Percentiles rank a stretch among this genome's conserved stretches.
These are phyloP conservation scores for Aureoboletus auriporus DNA, from an alignment of 768 basidiomycete species.

Conservation along the genomic window DNA sequence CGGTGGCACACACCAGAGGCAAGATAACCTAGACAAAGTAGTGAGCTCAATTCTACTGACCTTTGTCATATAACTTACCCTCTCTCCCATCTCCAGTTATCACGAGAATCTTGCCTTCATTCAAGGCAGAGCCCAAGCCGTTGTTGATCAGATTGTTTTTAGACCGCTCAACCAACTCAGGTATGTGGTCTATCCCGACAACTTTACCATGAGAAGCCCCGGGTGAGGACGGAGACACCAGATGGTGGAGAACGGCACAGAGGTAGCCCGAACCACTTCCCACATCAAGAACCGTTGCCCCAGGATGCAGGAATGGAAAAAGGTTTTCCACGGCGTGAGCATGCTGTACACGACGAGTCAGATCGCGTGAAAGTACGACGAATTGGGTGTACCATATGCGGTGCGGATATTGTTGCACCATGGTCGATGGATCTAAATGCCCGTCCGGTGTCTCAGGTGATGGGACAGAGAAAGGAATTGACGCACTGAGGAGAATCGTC, in stretches of 20 bases:
- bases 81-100: conserved; percentile 76
- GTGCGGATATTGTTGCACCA: conserved; percentile 92
- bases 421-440: conserved; percentile 62
- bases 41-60: neutral
- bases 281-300: conserved; percentile 80
- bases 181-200: conserved; percentile 90
- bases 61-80: conserved; percentile 40
- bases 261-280: conserved; percentile 89
- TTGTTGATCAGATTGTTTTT: conserved; percentile 63
- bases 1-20: conserved; percentile 26
- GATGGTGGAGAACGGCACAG: conserved; percentile 73
- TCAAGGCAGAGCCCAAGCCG: conserved; percentile 52
- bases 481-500: conserved; percentile 71
- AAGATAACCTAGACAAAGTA: conserved; percentile 31
- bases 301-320: conserved; percentile 64
- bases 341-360: conserved; percentile 47
- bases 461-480: conserved; percentile 24
- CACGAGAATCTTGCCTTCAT: conserved; percentile 55
- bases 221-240: conserved; percentile 40
- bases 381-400: conserved; percentile 73
- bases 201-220: conserved; percentile 47
- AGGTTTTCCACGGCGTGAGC: conserved; percentile 82
- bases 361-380: neutral
- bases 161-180: conserved; percentile 71
- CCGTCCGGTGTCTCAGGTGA: neutral